phyloP scores from a whole-genome alignment of 2,329 filamentous ascomycete species.

The Paracoccidioides brasiliensis region DNA sequence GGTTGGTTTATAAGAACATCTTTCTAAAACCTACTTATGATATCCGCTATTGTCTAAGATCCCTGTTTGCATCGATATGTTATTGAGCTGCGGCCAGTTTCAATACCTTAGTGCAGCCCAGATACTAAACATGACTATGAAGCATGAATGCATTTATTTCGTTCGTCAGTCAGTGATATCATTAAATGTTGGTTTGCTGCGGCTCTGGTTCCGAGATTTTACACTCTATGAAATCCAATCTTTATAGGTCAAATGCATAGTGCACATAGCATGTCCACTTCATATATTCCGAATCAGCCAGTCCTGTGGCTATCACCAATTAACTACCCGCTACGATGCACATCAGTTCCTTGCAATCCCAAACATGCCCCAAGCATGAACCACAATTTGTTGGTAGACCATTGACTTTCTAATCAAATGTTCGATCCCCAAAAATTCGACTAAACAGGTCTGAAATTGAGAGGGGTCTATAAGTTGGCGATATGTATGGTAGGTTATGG shows the following conservation, averaged over 20 bases:
- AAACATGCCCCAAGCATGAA: too few species aligned
- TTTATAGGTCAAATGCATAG: neutral
- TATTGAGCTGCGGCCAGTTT: neutral
- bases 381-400: too few species aligned
- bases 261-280: neutral
- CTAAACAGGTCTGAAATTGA: too few species aligned
- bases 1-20: neutral
- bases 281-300: neutral
- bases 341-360: neutral
- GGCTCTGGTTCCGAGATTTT: neutral
- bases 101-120: neutral
- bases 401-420: too few species aligned
- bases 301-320: neutral
- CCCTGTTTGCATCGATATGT: neutral
- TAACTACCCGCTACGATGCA: neutral
- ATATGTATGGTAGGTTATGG: too few species aligned
- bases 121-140: neutral
- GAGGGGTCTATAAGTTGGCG: too few species aligned
- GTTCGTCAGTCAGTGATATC: neutral
- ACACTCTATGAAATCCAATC: neutral
- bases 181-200: neutral
- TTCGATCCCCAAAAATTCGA: too few species aligned
- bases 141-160: neutral
- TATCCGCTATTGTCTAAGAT: neutral
- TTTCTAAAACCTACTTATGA: neutral